These are phyloP conservation scores for Alternaria sp. DNA, from an alignment of 2,329 filamentous ascomycete genomes.

Conservation along the genomic window DNA sequence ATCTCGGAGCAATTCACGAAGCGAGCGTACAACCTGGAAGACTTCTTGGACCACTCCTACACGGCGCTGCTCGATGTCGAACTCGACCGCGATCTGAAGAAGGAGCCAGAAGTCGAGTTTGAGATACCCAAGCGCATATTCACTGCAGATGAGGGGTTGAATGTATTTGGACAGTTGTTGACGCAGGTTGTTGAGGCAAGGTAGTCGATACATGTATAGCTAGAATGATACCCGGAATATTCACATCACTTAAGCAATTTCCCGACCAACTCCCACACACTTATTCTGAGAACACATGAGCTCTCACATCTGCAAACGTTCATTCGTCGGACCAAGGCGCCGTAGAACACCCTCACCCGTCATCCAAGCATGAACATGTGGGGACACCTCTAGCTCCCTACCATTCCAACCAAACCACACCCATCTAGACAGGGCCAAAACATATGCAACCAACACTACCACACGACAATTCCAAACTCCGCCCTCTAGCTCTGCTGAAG, in stretches of 20 bases:
- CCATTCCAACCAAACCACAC: background rate
- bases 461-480: background rate
- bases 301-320: background rate
- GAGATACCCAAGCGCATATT: constrained; percentile 91
- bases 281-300: background rate
- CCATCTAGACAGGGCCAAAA: background rate
- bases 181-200: constrained; percentile 36
- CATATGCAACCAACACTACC: background rate
- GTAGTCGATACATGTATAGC: constrained; percentile 13
- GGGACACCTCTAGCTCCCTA: background rate
- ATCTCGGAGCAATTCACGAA: constrained; percentile 98
- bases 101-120: constrained; percentile 86
- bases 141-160: constrained; percentile 46
- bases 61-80: constrained; percentile 85
- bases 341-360: background rate
- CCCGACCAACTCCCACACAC: background rate
- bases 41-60: constrained; percentile 96
- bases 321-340: background rate
- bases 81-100: constrained; percentile 81
- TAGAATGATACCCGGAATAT: constrained; percentile 8
- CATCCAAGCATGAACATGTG: background rate
- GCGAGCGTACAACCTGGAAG: constrained; percentile 90
- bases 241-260: background rate
- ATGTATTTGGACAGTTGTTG: constrained; percentile 40
- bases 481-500: background rate